Percentiles rank a stretch among this genome's conserved stretches.
Conservation (phyloP, 345 rosid species). For the Mangifera indica region DNA sequence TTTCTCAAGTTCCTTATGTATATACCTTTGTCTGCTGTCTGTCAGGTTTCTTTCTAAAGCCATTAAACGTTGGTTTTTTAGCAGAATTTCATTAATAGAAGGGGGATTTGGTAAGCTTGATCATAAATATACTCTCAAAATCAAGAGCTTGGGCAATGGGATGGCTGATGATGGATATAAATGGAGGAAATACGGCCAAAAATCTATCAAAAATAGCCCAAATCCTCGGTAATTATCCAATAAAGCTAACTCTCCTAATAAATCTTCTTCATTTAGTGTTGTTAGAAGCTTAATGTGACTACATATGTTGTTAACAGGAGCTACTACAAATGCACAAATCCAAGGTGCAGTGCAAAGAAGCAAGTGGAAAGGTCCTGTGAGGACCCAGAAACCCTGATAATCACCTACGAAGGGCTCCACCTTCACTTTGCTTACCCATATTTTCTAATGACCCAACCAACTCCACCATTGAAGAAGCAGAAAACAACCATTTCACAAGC, state of each 20-base stretch:
- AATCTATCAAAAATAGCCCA: slow-evolving; percentile 81
- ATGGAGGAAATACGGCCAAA: slow-evolving; percentile 97
- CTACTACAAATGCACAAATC: slow-evolving; percentile 86
- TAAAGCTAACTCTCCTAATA: neutral
- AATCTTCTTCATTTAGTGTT: too few relatives aligned
- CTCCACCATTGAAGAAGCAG: slow-evolving; percentile 42
- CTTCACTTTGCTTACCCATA: slow-evolving; percentile 63
- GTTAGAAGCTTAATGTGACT: too few relatives aligned
- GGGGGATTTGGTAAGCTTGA: slow-evolving; percentile 47
- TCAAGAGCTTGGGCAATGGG: slow-evolving; percentile 54
- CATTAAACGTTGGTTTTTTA: neutral
- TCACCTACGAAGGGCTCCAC: slow-evolving; percentile 88
- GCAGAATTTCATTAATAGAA: slow-evolving; percentile 30
- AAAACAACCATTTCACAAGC: slow-evolving; percentile 25
- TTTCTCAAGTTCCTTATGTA: neutral
- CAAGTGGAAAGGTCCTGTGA: slow-evolving; percentile 73
- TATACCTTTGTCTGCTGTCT: neutral
- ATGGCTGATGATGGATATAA: slow-evolving; percentile 86
- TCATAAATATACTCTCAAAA: slow-evolving; percentile 65
- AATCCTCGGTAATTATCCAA: slow-evolving; percentile 58
- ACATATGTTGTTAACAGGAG: slow-evolving; percentile 47
- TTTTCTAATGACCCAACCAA: slow-evolving; percentile 31
- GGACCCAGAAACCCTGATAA: slow-evolving; percentile 59
- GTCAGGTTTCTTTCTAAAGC: neutral
- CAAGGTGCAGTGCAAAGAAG: slow-evolving; percentile 78